Conservation (phyloP, 441 rosid genomes). For the Isatis lusitanica region DNA sequence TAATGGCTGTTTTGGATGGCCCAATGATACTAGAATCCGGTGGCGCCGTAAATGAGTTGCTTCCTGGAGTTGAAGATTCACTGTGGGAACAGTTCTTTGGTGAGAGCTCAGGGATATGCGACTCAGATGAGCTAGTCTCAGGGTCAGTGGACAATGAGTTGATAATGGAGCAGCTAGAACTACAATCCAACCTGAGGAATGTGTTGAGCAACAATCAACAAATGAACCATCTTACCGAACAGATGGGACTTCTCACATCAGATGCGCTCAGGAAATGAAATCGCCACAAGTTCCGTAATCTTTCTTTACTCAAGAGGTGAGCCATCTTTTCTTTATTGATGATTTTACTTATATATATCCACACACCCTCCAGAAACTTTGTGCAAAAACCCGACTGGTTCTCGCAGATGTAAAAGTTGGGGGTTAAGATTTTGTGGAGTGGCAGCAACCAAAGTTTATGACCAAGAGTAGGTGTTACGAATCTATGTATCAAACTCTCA, state of each 20-base stretch:
- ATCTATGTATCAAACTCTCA: too few relatives aligned
- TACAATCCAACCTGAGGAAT: slow-evolving; percentile 38
- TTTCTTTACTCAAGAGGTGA: slow-evolving; percentile 17
- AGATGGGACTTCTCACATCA: slow-evolving; percentile 60
- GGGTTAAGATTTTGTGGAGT: slow-evolving; percentile 14
- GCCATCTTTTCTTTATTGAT: not conserved
- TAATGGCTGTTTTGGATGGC: slow-evolving; percentile 42
- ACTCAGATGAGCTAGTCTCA: slow-evolving; percentile 53
- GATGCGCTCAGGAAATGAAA: slow-evolving; percentile 39
- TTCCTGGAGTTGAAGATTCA: slow-evolving; percentile 50
- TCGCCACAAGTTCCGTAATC: not conserved
- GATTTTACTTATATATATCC: not conserved
- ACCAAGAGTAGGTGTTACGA: not conserved
- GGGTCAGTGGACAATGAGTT: slow-evolving; percentile 42
- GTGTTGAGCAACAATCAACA: slow-evolving; percentile 44
- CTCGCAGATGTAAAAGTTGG: slow-evolving; percentile 23
- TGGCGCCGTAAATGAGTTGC: slow-evolving; percentile 35
- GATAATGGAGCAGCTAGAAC: slow-evolving; percentile 46
- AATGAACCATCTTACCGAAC: slow-evolving; percentile 57
- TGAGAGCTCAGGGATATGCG: slow-evolving; percentile 43
- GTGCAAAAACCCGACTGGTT: not conserved
- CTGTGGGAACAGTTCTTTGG: slow-evolving; percentile 68
- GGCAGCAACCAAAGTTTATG: not conserved
- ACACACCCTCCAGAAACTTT: not conserved
- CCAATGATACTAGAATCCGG: slow-evolving; percentile 33